A percentile compares a stretch with the other conserved stretches of the same genome.
phyloP scores from a whole-genome alignment of 2,329 filamentous ascomycete genomes.

The Arthrobotrys sphaeroides region DNA sequence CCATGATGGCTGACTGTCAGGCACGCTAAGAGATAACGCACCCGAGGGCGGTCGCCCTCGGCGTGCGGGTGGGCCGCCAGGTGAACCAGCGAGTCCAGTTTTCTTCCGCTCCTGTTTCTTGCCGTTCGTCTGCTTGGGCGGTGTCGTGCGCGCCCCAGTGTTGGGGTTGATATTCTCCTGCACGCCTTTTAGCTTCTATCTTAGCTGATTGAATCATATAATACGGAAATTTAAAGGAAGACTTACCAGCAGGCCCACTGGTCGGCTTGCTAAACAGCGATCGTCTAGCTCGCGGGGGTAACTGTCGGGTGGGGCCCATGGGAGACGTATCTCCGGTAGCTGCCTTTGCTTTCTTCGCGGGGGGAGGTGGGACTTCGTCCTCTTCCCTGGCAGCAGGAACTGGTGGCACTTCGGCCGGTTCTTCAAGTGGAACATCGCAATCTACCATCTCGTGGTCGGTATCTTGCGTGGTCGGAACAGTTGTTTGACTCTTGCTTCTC shows the following conservation, averaged over 20 bases:
- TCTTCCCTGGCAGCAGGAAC: conserved; percentile 26
- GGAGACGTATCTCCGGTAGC: conserved; percentile 25
- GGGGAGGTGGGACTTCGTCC: conserved; percentile 37
- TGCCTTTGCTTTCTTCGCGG: conserved; percentile 49
- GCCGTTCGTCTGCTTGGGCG: conserved; percentile 4
- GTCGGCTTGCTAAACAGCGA: conserved; percentile 20
- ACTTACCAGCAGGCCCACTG: conserved; percentile 33
- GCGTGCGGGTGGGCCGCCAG: conserved; percentile 20
- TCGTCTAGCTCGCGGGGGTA: conserved; percentile 32
- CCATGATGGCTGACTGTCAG: conserved; percentile 33
- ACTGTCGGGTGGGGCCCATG: conserved; percentile 21
- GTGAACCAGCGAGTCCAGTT: conserved; percentile 33
- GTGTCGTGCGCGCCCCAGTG: conserved; percentile 1
- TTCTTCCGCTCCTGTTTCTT: conserved; percentile 35
- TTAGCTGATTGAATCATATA: conserved; percentile 24
- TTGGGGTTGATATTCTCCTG: conserved; percentile 32
- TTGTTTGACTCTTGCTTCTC: conserved; percentile 32
- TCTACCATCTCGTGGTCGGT: conserved; percentile 43
- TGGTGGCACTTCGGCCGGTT: background rate
- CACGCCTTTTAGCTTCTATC: conserved; percentile 44
- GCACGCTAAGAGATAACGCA: conserved; percentile 51
- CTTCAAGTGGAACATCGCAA: conserved; percentile 11
- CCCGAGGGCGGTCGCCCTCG: conserved; percentile 13
- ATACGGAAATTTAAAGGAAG: background rate
- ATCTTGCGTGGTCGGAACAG: background rate